phyloP scores from a whole-genome alignment of 768 basidiomycete species.

The Sarcomyxa edulis region DNA sequence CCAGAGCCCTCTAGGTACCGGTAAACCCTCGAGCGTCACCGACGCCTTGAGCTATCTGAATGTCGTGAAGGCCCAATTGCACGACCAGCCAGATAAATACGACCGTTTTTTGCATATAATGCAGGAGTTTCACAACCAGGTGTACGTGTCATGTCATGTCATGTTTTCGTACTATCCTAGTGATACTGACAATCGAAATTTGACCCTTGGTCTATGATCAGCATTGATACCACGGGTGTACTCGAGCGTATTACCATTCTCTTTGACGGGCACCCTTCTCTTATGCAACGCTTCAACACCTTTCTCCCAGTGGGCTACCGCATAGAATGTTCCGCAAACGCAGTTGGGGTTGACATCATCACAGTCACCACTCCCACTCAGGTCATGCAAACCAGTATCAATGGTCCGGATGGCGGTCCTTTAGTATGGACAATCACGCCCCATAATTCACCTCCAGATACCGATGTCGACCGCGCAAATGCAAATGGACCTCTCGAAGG shows the following conservation, averaged over 20 bases:
- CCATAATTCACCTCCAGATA: no score
- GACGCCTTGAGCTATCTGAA: constrained; percentile 92
- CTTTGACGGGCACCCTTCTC: constrained; percentile 82
- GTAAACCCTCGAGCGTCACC: constrained; percentile 85
- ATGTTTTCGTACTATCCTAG: constrained; percentile 2
- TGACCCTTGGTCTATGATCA: no score
- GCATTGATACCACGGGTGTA: constrained; percentile 97
- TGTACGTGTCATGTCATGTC: constrained; percentile 39
- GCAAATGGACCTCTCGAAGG: constrained; percentile 26
- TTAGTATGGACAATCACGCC: constrained; percentile 32
- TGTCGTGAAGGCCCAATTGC: constrained; percentile 87
- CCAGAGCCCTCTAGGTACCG: no score
- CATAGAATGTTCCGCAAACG: constrained; percentile 73
- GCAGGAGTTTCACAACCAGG: constrained; percentile 98
- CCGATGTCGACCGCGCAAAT: no score
- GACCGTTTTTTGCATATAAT: constrained; percentile 94
- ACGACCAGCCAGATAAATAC: constrained; percentile 91
- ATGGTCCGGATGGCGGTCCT: constrained; percentile 29
- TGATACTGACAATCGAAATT: no score
- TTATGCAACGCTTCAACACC: constrained; percentile 98
- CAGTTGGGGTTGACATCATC: constrained; percentile 60
- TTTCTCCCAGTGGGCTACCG: constrained; percentile 94
- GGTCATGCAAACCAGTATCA: constrained; percentile 51
- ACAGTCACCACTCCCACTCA: constrained; percentile 74
- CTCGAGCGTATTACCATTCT: constrained; percentile 92